Conservation (phyloP, 2,329 filamentous ascomycete species). For the Sordariomycetes sp. region DNA sequence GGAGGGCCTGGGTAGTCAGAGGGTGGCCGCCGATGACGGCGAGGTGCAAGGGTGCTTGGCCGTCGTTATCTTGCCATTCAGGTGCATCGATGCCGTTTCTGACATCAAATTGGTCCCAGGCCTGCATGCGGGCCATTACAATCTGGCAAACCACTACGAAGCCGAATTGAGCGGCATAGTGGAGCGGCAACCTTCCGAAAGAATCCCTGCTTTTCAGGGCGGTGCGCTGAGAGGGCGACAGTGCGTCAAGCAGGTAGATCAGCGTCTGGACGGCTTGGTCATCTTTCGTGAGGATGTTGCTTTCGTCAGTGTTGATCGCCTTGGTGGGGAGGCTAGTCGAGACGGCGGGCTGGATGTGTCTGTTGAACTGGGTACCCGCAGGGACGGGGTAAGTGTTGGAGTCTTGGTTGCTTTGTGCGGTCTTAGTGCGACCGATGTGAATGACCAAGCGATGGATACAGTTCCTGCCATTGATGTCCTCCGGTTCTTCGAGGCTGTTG, state of each 20-base stretch:
- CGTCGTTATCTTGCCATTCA: conserved; percentile 87
- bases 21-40: conserved; percentile 88
- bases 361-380: conserved; percentile 45
- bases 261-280: conserved; percentile 69
- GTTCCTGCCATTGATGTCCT: conserved; percentile 91
- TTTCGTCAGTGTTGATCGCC: conserved; percentile 56
- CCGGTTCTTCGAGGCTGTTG: conserved; percentile 68
- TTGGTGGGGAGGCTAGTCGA: conserved; percentile 53
- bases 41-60: conserved; percentile 83
- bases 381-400: conserved; percentile 41
- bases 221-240: conserved; percentile 57
- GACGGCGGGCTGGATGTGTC: conserved; percentile 73
- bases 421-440: conserved; percentile 72
- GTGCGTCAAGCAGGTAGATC: conserved; percentile 52
- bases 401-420: conserved; percentile 36
- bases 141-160: conserved; percentile 85
- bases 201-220: conserved; percentile 64
- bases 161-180: conserved; percentile 92
- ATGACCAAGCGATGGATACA: conserved; percentile 90
- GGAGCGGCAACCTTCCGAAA: conserved; percentile 76
- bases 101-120: conserved; percentile 81
- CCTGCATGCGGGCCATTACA: conserved; percentile 80
- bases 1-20: conserved; percentile 70
- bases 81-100: conserved; percentile 77
- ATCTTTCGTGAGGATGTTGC: conserved; percentile 54